phyloP scores from a whole-genome alignment of 345 rosid genomes.

The Citrus hindsii region DNA sequence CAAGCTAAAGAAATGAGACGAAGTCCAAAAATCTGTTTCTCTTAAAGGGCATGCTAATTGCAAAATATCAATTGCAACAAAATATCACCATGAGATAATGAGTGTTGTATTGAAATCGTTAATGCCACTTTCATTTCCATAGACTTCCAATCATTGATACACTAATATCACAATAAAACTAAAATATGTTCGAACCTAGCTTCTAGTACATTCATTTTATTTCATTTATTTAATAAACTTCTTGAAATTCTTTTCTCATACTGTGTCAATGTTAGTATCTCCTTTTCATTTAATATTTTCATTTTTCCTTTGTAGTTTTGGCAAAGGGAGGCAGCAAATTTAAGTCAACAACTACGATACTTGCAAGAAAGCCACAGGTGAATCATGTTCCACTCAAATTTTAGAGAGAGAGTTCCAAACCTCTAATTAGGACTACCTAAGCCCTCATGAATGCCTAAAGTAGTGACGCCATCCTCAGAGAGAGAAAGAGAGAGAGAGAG shows the following conservation, averaged over 20 bases:
- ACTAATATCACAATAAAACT: neutral
- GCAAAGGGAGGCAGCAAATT: slow-evolving; percentile 69
- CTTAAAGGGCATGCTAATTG: neutral
- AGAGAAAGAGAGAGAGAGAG: too few relatives aligned
- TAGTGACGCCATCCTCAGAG: too few relatives aligned
- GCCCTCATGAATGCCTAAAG: too few relatives aligned
- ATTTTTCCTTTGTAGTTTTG: slow-evolving; percentile 49
- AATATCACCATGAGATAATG: neutral
- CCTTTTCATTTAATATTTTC: slow-evolving; percentile 1
- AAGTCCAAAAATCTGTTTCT: neutral
- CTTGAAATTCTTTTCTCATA: neutral
- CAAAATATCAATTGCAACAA: neutral
- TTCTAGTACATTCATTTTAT: neutral
- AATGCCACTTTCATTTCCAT: neutral
- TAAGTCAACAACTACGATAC: slow-evolving; percentile 62
- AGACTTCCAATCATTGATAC: neutral
- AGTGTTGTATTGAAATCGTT: neutral
- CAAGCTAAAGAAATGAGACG: neutral
- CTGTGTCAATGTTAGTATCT: neutral
- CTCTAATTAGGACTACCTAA: too few relatives aligned
- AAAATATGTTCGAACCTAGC: neutral
- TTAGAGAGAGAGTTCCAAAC: neutral
- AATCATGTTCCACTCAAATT: neutral
- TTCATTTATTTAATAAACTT: neutral
- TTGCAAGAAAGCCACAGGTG: slow-evolving; percentile 77